phyloP scores from a whole-genome alignment of 2,329 filamentous ascomycete genomes.

The Aureobasidium sp. region DNA sequence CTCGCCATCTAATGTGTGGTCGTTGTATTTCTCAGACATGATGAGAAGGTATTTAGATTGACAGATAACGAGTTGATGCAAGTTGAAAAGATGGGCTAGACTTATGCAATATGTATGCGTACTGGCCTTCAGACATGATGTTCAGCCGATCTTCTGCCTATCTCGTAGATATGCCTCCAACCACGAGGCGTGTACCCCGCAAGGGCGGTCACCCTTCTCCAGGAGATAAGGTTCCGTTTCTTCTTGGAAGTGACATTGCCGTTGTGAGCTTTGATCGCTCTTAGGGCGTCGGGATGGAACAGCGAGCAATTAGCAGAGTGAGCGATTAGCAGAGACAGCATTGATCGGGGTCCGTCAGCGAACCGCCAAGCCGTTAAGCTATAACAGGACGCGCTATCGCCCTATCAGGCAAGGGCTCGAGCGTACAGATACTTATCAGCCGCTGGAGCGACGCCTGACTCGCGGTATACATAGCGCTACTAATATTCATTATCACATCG shows the following conservation, averaged over 20 bases:
- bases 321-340: neutral
- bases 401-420: neutral
- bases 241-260: neutral
- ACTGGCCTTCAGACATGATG: neutral
- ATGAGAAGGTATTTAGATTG: neutral
- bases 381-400: neutral
- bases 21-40: conserved; percentile 10
- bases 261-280: neutral
- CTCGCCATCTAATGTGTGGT: conserved; percentile 2
- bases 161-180: conserved; percentile 3
- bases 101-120: neutral
- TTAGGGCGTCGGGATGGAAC: neutral
- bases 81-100: neutral
- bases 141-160: conserved; percentile 13
- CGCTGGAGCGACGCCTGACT: neutral
- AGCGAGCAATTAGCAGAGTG: neutral
- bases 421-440: neutral
- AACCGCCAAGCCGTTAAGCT: neutral
- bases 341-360: neutral
- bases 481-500: conserved; percentile 3
- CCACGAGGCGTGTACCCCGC: conserved; percentile 2
- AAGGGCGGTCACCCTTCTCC: neutral
- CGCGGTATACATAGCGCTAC: neutral
- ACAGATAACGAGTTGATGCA: neutral
- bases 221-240: conserved; percentile 1